phyloP scores from a whole-genome alignment of 2,329 filamentous ascomycete genomes.

The Apiospora kogelbergensis region DNA sequence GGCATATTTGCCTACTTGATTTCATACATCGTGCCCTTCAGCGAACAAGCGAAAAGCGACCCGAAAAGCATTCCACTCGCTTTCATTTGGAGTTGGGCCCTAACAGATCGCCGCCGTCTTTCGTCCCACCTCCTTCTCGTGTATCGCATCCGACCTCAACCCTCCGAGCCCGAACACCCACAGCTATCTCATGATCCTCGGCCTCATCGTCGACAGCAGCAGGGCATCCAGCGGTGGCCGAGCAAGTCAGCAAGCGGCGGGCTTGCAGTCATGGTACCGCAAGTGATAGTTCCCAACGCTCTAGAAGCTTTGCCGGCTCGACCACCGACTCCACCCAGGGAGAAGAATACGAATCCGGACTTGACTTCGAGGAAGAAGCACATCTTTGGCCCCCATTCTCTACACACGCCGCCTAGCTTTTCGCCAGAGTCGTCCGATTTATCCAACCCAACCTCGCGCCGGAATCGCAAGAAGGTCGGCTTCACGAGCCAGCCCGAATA shows the following conservation, averaged over 20 bases:
- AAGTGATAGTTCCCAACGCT: conserved; percentile 31
- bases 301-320: conserved; percentile 56
- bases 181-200: background rate
- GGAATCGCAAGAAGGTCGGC: conserved; percentile 53
- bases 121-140: background rate
- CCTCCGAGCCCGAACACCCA: conserved; percentile 6
- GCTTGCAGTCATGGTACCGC: conserved; percentile 40
- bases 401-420: conserved; percentile 53
- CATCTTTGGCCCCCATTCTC: conserved; percentile 35
- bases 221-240: conserved; percentile 22
- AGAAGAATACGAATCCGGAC: conserved; percentile 42
- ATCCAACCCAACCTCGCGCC: conserved; percentile 43
- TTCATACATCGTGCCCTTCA: background rate
- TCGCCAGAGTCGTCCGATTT: conserved; percentile 44
- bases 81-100: background rate
- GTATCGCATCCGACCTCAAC: background rate
- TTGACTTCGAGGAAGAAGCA: conserved; percentile 30
- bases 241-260: conserved; percentile 23
- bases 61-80: background rate
- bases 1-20: background rate
- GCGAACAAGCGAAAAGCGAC: background rate
- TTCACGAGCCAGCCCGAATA: conserved; percentile 59
- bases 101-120: background rate
- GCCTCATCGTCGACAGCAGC: conserved; percentile 9
- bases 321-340: conserved; percentile 68